Conservation (phyloP, 2,329 filamentous ascomycete genomes). For the Sphaceloma murrayae region DNA sequence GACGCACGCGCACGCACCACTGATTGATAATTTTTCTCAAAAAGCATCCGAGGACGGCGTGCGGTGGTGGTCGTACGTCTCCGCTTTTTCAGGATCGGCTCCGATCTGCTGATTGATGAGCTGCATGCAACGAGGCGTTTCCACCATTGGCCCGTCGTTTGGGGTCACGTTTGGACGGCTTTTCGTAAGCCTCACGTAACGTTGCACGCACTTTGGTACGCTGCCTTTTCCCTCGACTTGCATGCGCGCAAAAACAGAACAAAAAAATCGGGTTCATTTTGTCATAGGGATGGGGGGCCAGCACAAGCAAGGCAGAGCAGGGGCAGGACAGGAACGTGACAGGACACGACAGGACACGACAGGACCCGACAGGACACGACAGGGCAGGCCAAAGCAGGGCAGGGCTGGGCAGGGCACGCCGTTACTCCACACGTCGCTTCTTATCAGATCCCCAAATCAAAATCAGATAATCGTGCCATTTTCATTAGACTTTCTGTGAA, state of each 20-base stretch:
- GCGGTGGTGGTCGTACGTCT: not conserved
- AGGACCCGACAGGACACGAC: no score
- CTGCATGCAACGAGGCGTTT: constrained; percentile 1
- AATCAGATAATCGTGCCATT: constrained; percentile 5
- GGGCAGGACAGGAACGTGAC: no score
- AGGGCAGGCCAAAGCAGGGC: no score
- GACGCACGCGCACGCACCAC: constrained; percentile 8
- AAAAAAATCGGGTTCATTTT: no score
- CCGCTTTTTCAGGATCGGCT: not conserved
- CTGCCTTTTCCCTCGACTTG: no score
- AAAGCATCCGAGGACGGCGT: not conserved
- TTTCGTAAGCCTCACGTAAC: constrained; percentile 9
- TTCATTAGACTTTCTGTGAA: not conserved
- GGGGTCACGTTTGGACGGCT: not conserved
- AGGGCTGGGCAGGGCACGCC: no score
- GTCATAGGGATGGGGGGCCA: no score
- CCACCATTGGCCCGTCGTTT: constrained; percentile 6
- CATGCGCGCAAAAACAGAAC: no score
- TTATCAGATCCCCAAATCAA: constrained; percentile 12
- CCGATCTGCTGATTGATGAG: not conserved
- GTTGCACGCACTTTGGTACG: no score
- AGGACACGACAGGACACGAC: no score
- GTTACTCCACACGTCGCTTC: constrained; percentile 12
- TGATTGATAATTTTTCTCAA: constrained; percentile 17
- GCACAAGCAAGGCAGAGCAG: no score